phyloP scores from a whole-genome alignment of 225 moss, liverwort and hornwort species.

The Physcomitrellopsis africana region DNA sequence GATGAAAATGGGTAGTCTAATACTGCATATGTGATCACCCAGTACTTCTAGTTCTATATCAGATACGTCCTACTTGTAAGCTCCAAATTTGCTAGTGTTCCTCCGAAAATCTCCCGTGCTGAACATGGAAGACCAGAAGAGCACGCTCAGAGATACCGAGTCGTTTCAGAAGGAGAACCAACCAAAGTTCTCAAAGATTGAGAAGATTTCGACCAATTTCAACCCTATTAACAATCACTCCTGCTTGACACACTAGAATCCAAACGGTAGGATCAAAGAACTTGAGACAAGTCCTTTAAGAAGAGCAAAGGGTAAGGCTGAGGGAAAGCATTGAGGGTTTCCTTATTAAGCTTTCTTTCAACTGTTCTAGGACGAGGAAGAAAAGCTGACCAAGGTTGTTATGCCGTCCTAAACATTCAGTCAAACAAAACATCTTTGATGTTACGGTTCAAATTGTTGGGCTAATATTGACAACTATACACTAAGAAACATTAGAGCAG shows the following conservation, averaged over 20 bases:
- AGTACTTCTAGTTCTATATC: constrained; percentile 4
- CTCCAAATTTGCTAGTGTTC: neutral
- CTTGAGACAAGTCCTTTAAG: neutral
- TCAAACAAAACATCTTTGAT: neutral
- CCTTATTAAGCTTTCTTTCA: neutral
- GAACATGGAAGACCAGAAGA: constrained; percentile 9
- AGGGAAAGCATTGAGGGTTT: neutral
- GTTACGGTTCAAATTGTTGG: neutral
- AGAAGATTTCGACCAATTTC: neutral
- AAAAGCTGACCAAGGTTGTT: constrained; percentile 6
- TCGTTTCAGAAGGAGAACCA: neutral
- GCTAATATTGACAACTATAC: neutral
- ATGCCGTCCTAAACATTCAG: constrained; percentile 10
- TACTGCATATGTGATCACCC: neutral
- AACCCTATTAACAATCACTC: neutral
- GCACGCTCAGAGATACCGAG: constrained; percentile 9
- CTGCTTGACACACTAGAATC: constrained; percentile 15
- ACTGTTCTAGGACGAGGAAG: constrained; percentile 1
- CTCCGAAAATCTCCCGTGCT: neutral
- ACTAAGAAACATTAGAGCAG: constrained; percentile 3
- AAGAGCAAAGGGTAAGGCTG: neutral
- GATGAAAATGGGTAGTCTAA: neutral
- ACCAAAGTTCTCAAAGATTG: constrained; percentile 5
- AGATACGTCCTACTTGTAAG: neutral
- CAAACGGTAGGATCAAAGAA: neutral